Conservation (phyloP, 2,329 filamentous ascomycete genomes). For the Ophiocordyceps camponoti-leonardi region DNA sequence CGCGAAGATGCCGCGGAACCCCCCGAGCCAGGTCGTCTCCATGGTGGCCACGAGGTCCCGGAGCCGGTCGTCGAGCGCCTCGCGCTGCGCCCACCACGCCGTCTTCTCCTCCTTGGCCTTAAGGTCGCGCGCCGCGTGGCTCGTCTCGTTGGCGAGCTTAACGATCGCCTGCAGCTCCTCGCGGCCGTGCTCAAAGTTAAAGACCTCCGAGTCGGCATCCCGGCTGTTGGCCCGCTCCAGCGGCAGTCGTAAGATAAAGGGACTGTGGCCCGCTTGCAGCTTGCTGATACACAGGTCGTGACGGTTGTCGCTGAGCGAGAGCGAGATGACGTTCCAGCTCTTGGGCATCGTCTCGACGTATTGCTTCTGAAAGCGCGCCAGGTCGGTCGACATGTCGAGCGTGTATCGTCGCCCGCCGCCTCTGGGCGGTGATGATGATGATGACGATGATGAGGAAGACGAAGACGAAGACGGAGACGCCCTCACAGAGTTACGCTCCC, state of each 20-base stretch:
- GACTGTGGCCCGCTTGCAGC: slow-evolving; percentile 54
- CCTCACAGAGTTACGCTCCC: slow-evolving; percentile 44
- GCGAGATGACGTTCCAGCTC: slow-evolving; percentile 71
- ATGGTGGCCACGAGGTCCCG: slow-evolving; percentile 68
- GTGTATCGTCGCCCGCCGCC: slow-evolving; percentile 19
- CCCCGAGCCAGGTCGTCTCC: slow-evolving; percentile 86
- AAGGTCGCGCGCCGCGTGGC: slow-evolving; percentile 56
- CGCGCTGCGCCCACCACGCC: slow-evolving; percentile 80
- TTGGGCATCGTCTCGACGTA: slow-evolving; percentile 75
- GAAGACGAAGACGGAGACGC: slow-evolving; percentile 8
- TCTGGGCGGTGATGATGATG: neutral
- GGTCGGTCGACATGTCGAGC: slow-evolving; percentile 30
- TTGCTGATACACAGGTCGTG: slow-evolving; percentile 85
- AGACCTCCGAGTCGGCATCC: slow-evolving; percentile 60
- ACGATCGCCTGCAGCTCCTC: slow-evolving; percentile 73
- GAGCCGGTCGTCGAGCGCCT: slow-evolving; percentile 61
- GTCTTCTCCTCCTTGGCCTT: slow-evolving; percentile 57
- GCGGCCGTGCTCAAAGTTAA: slow-evolving; percentile 67
- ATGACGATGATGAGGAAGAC: too few relatives aligned
- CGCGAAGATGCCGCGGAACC: slow-evolving; percentile 88
- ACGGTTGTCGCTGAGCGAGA: slow-evolving; percentile 65
- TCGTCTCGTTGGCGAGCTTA: slow-evolving; percentile 62
- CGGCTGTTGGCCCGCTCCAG: slow-evolving; percentile 67
- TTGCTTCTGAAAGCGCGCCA: slow-evolving; percentile 53
- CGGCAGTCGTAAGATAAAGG: slow-evolving; percentile 76